A percentile compares a stretch with the other conserved stretches of the same genome.
phyloP scores from a whole-genome alignment of 805 yeast species.

The Saccharomycopsis fibuligera region DNA sequence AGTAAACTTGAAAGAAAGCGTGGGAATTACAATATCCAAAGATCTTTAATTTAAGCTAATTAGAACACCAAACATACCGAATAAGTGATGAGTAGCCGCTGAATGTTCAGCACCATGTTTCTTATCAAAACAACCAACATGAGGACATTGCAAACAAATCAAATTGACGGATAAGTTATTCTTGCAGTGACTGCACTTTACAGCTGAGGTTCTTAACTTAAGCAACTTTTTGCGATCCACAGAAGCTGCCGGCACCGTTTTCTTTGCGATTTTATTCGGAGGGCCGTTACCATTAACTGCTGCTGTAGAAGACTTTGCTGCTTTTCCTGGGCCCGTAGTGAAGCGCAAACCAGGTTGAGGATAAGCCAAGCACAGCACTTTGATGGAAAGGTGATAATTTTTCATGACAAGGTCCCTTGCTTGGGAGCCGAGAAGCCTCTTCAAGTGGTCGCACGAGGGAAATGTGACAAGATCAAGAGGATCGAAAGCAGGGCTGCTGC shows the following conservation, averaged over 20 bases:
- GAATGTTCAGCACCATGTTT: constrained; percentile 44
- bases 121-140: constrained; percentile 59
- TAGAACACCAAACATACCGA: too few relatives aligned
- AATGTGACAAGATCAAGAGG: constrained; percentile 28
- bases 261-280: constrained; percentile 3
- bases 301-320: background rate
- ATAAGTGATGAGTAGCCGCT: constrained; percentile 41
- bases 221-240: constrained; percentile 33
- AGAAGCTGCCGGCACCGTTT: background rate
- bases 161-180: constrained; percentile 33
- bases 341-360: constrained; percentile 16
- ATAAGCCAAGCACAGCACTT: constrained; percentile 33
- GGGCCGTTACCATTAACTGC: background rate
- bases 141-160: constrained; percentile 74
- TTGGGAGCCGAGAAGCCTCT: constrained; percentile 40
- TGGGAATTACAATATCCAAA: too few relatives aligned
- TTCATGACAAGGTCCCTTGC: constrained; percentile 43
- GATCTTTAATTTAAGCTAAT: too few relatives aligned
- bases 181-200: constrained; percentile 48
- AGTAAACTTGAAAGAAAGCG: too few relatives aligned
- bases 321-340: background rate
- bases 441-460: constrained; percentile 44
- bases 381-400: constrained; percentile 47
- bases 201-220: constrained; percentile 36
- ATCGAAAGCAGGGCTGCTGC: background rate